Base-by-base conservation (phyloP, 306 rosid genomes). In the Cajanus cajan region DNA sequence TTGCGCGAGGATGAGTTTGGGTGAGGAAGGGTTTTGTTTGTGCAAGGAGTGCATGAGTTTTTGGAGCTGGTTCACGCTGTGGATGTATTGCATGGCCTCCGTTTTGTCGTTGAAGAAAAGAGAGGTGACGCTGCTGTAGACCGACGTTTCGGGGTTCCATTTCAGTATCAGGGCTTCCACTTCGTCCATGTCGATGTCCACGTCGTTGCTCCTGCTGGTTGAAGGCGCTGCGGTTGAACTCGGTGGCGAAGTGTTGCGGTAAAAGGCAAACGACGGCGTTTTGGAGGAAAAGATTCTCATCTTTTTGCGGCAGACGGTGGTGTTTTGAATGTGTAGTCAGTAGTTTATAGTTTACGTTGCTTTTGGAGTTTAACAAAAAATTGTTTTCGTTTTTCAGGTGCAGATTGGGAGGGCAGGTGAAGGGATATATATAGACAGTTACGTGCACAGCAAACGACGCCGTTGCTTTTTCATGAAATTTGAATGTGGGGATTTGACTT, bases 121-220 rank as follows among this genome's bases (percentile, higher is more conserved):
- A 5, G 73, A 68, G 19, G 73, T 68, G 9, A 68, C 73, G 22
- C 37, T 68, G 33, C 55, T 54, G 73, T 68, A 68, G 4, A 55
- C 73, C 1, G 73, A 68, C 39, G 39, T 43, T 41, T 68, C 55
- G 2, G 54, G 73, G 55, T 68, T 15, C 73, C 73, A 68, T 68
- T 68, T 68, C 13, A 41, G 73, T 12, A 68, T 68, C 3, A 68
- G 22, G 3, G 73, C 39, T 68, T 68, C 73, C 13, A 37, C 55
- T 41, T 41, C 73, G 2, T 41, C 54, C 0, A 68, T 7, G 39
- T 4, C 31, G 2, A 28, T 28, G 31, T 28, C 31, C 31, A 28
- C 3, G 31, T 28, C 31, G 11, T 41, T 16, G 13, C 12, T 14
- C 0, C 7, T 3, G 73, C 6, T 67, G 21, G 19, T 41, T 0